These are phyloP conservation scores for Lentinus tigrinus DNA, from an alignment of 768 basidiomycete species.

Conservation along the genomic window DNA sequence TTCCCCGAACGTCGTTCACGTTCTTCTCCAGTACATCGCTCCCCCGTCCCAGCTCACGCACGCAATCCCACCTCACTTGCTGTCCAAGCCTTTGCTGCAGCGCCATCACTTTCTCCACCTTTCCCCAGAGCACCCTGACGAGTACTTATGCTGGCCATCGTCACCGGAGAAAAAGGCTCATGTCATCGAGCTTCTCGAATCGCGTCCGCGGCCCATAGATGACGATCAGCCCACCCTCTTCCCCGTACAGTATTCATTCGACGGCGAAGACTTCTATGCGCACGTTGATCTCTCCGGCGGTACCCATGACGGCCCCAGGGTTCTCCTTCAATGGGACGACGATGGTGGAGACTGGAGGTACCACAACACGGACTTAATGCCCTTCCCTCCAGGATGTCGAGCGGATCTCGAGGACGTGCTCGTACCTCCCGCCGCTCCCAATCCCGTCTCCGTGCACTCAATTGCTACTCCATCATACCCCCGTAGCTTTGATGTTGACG, in stretches of 20 bases:
- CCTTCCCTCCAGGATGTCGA: slow-evolving; percentile 53
- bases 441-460: slow-evolving; percentile 10
- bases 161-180: slow-evolving; percentile 33
- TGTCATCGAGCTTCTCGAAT: slow-evolving; percentile 45
- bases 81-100: slow-evolving; percentile 59
- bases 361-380: slow-evolving; percentile 68
- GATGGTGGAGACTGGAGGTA: slow-evolving; percentile 58
- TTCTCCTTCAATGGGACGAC: slow-evolving; percentile 70
- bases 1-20: slow-evolving; percentile 39
- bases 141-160: slow-evolving; percentile 71
- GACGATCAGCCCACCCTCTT: slow-evolving; percentile 29
- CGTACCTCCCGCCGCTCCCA: slow-evolving; percentile 30
- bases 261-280: slow-evolving; percentile 53
- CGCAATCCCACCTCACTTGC: slow-evolving; percentile 58
- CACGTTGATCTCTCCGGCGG: slow-evolving; percentile 40
- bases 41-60: slow-evolving; percentile 46
- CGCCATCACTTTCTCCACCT: slow-evolving; percentile 65
- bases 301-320: slow-evolving; percentile 42
- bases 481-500: slow-evolving; percentile 14
- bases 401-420: slow-evolving; percentile 28
- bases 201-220: slow-evolving; percentile 29
- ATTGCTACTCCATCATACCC: not conserved
- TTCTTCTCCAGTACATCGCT: slow-evolving; percentile 57
- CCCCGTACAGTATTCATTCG: slow-evolving; percentile 40
- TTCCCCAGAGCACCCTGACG: slow-evolving; percentile 43